phyloP scores from a whole-genome alignment of 371 early-diverging fungal genomes.

The Rhizomucor pusillus region DNA sequence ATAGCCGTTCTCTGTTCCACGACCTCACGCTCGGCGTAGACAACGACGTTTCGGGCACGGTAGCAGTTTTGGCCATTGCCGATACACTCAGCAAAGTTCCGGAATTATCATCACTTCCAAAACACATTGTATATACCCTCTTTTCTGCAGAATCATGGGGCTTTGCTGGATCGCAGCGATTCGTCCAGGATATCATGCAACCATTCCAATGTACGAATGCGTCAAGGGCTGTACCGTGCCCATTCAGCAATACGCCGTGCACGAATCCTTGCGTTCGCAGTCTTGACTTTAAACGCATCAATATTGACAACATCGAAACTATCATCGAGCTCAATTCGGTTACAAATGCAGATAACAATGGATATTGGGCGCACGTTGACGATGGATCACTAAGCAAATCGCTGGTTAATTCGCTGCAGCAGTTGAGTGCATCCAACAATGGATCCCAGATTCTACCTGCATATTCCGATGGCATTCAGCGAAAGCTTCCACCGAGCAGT shows the following conservation, averaged over 20 bases:
- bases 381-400: conserved; percentile 23
- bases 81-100: conserved; percentile 56
- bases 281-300: conserved; percentile 61
- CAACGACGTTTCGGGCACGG: conserved; percentile 56
- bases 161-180: conserved; percentile 78
- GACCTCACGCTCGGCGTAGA: conserved; percentile 58
- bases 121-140: conserved; percentile 70
- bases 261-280: conserved; percentile 61
- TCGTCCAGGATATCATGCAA: conserved; percentile 67
- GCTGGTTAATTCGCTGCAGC: conserved; percentile 14
- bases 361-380: conserved; percentile 49
- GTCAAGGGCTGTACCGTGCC: conserved; percentile 41
- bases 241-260: conserved; percentile 52
- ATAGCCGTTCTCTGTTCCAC: conserved; percentile 67
- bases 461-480: conserved; percentile 43
- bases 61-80: conserved; percentile 66
- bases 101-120: conserved; percentile 30
- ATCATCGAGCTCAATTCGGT: conserved; percentile 56
- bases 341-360: conserved; percentile 17
- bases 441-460: conserved; percentile 35
- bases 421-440: conserved; percentile 3
- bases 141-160: conserved; percentile 79
- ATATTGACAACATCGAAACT: conserved; percentile 61
- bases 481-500: conserved; percentile 72
- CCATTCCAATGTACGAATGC: conserved; percentile 61